Evolutionary conservation across 2,329 filamentous ascomycete species (phyloP).

Genomic region (Graphilbum ipis-grandicollis): DNA sequence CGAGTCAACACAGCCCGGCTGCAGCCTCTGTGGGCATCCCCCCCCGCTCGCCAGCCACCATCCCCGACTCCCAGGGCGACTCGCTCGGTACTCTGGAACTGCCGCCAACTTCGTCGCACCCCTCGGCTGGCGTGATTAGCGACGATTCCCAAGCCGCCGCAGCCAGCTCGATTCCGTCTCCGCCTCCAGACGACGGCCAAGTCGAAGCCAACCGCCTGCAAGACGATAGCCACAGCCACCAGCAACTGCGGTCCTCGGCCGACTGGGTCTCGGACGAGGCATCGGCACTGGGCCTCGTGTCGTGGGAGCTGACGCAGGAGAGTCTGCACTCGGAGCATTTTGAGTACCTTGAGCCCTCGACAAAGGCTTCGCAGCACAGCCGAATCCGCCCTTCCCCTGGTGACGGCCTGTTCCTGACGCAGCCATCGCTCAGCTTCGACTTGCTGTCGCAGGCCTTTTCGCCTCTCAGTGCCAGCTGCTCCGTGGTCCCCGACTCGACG

Average conservation of each 20-base stretch:
- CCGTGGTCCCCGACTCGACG: slow-evolving; percentile 1
- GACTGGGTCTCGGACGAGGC: slow-evolving; percentile 1
- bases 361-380: background rate
- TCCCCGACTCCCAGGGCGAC: slow-evolving; percentile 7
- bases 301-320: background rate
- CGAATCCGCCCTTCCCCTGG: too few relatives aligned
- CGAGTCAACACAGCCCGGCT: too few relatives aligned
- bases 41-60: background rate
- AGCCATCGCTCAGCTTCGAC: slow-evolving; percentile 5
- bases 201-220: background rate
- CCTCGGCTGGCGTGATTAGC: too few relatives aligned
- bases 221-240: background rate
- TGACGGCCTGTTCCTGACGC: slow-evolving; percentile 4
- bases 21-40: too few relatives aligned
- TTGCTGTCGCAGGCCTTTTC: background rate
- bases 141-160: background rate
- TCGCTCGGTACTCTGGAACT: background rate
- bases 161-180: background rate
- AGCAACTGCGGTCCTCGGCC: slow-evolving; percentile 1
- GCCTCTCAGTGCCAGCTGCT: background rate
- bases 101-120: background rate
- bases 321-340: too few relatives aligned
- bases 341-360: too few relatives aligned
- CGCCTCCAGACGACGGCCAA: background rate
- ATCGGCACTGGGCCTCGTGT: background rate